Evolutionary conservation across 495 filamentous ascomycete species (phyloP).

Genomic region (Penicillium antarcticum): DNA sequence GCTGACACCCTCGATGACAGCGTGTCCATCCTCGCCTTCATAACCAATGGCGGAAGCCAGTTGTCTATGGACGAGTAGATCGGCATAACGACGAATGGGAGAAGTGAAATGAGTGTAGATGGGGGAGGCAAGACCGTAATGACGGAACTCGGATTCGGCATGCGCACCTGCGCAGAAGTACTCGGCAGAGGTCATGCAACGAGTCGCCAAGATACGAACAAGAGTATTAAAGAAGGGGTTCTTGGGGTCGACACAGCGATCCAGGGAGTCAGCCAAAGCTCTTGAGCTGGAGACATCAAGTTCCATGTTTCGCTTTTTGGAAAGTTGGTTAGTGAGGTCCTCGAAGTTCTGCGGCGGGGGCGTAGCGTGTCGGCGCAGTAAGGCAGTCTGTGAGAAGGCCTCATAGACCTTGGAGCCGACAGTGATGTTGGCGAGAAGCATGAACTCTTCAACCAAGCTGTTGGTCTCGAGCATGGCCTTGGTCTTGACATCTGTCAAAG

Average conservation of each 20-base stretch:
- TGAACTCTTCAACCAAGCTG: constrained; percentile 97
- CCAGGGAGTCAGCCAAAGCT: constrained; percentile 85
- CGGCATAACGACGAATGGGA: constrained; percentile 94
- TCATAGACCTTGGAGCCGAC: constrained; percentile 85
- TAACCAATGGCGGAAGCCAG: constrained; percentile 93
- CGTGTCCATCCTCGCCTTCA: constrained; percentile 56
- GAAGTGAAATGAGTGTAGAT: constrained; percentile 99
- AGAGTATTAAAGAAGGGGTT: constrained; percentile 99
- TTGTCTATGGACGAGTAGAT: constrained; percentile 89
- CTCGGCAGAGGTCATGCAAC: constrained; percentile 98
- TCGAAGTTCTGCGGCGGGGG: constrained; percentile 96
- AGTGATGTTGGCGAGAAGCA: constrained; percentile 95
- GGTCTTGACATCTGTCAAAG: constrained; percentile 85
- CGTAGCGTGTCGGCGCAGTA: constrained; percentile 86
- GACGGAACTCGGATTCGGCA: constrained; percentile 87
- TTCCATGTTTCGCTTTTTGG: constrained; percentile 74
- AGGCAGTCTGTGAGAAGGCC: constrained; percentile 89
- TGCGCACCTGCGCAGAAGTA: constrained; percentile 96
- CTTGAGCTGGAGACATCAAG: constrained; percentile 81
- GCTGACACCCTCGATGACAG: constrained; percentile 70
- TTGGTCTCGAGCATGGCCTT: constrained; percentile 94
- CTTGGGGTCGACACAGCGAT: constrained; percentile 72
- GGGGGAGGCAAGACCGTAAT: constrained; percentile 91
- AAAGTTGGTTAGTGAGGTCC: constrained; percentile 82
- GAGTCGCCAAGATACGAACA: constrained; percentile 91